Evolutionary conservation across 495 filamentous ascomycete species (phyloP), one percentile per base, ranked within the genome.

Genomic region (Coniosporium apollinis): DNA sequence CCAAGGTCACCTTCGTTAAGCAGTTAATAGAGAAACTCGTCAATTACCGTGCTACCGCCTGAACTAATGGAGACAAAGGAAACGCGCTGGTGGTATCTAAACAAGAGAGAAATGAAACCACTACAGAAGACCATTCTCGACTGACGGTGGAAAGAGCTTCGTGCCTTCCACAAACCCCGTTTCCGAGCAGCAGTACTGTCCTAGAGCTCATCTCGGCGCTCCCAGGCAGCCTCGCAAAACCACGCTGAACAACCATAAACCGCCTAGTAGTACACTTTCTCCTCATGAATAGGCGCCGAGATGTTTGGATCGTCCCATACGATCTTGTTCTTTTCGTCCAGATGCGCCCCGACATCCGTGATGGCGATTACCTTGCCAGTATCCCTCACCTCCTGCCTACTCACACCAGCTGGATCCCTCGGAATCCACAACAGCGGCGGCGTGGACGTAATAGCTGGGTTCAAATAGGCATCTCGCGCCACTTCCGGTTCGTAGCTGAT

Each of bases 401-500:
- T 72, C 14, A 82, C 69, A 2, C 74, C 70, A 45, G 68, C 73
- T 2, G 67, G 58, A 50, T 85, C 79, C 14, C 60, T 60, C 0
- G 77, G 75, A 4, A 85, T 69, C 79, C 79, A 85, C 5, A 85
- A 55, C 28, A 61, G 57, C 4, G 77, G 76, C 0, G 69, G 60
- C 0, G 57, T 56, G 8, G 58, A 54, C 34, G 65, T 71, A 43
- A 85, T 66, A 26, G 75, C 74, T 0, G 79, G 79, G 44, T 82
- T 68, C 34, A 65, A 66, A 47, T 77, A 85, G 0, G 76, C 76
- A 8, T 66, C 62, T 19, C 55, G 49, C 10, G 64, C 49, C 24
- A 77, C 64, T 22, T 74, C 67, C 1, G 62, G 53, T 0, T 64
- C 60, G 45, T 80, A 75, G 14, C 56, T 47, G 18, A 61, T 55